Base-by-base conservation (phyloP, 2,329 filamentous ascomycete genomes). In the Elsinoe necatrix region DNA sequence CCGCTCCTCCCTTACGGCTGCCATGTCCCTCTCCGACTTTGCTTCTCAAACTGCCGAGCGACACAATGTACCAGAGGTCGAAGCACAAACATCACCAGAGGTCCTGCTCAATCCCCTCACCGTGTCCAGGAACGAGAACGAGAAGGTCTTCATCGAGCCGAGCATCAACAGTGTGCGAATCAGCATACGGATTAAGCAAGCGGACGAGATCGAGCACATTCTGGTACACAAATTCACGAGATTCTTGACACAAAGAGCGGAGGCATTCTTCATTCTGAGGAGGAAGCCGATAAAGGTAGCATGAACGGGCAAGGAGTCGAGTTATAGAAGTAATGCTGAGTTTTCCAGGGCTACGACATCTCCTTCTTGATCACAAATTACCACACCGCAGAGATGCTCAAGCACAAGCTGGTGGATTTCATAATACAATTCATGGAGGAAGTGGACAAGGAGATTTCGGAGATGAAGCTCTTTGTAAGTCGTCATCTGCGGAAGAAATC, bases 361-460 rank as follows among this genome's bases (percentile, higher is more conserved):
- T 96, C 91, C 6, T 98, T 98, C 78, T 73, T 98, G 68, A 95
- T 98, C 69, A 98, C 93, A 47, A 98, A 98, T 75, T 95, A 93
- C 78, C 93, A 98, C 68, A 97, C 93, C 3, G 93, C 97, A 73
- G 88, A 95, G 71, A 95, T 98, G 90, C 73, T 97, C 70, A 97
- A 97, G 79, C 92, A 98, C 72, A 97, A 98, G 78, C 80, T 98
- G 64, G 95, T 98, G 31, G 93, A 98, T 72, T 98, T 98, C 68
- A 95, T 98, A 64, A 96, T 98, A 63, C 86, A 97, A 68, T 98
- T 98, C 68, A 97, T 98, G 92, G 92, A 98, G 73, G 93, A 98
- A 72, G 95, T 98, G 3, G 95, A 98, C 73, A 98, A 98, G 79
- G 93, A 98, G 73, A 98, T 98, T 59, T 97, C 93, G 2, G 95